Evolutionary conservation across 2,329 filamentous ascomycete genomes (phyloP), one percentile per base, ranked within the genome.

Genomic region (Neurospora sp.): DNA sequence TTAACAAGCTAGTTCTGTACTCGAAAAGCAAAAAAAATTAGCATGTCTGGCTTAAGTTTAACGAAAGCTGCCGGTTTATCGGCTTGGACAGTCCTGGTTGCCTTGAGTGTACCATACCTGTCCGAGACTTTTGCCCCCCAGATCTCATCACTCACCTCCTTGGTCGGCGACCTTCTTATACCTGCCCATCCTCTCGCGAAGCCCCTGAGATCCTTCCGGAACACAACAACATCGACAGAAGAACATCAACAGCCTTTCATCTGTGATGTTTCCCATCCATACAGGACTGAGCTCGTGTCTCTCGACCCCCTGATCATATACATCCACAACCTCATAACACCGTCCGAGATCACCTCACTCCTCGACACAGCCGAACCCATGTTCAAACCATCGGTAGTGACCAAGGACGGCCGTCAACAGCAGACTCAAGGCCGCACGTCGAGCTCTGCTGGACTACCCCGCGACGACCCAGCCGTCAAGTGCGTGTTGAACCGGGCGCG

Each of bases 301-400:
- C 76, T 82, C 23, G 79, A 81, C 58, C 82, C 82, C 1, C 75
- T 83, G 0, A 76, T 83, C 9, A 80, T 83, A 71, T 83, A 83
- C 73, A 81, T 83, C 76, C 80, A 80, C 74, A 72, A 77, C 69
- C 81, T 83, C 75, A 75, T 83, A 46, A 72, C 77, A 2, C 73
- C 78, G 0, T 19, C 70, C 33, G 82, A 83, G 72, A 79, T 79
- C 43, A 68, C 75, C 0, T 76, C 78, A 2, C 76, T 83, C 7
- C 78, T 83, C 19, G 71, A 73, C 17, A 78, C 78, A 2, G 80
- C 78, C 67, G 78, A 81, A 43, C 73, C 76, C 4, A 73, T 69
- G 10, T 82, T 83, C 73, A 74, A 76, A 2, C 80, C 81, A 0
- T 82, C 80, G 1, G 73, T 74, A 15, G 79, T 82, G 0, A 77